A percentile compares a stretch with the other conserved stretches of the same genome.
Conservation (phyloP, 305 asterid species). For the Salvia sclarea region DNA sequence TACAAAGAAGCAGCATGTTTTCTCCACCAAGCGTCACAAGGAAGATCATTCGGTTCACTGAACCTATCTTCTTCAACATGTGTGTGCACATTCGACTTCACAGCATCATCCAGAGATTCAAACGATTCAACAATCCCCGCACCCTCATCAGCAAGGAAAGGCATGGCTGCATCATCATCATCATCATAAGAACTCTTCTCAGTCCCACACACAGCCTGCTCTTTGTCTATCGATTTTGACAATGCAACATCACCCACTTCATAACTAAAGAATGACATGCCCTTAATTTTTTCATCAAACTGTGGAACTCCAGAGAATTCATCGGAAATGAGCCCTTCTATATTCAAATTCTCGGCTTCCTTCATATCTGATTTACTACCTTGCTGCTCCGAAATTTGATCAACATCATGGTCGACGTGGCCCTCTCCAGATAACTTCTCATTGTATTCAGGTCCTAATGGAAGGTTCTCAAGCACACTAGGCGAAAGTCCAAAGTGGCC, state of each 20-base stretch:
- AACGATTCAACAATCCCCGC: constrained; percentile 28
- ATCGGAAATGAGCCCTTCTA: constrained; percentile 38
- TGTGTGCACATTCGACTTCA: constrained; percentile 33
- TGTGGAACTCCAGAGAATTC: constrained; percentile 39
- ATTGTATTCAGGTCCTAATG: constrained; percentile 30
- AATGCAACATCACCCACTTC: constrained; percentile 37
- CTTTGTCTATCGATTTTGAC: constrained; percentile 36
- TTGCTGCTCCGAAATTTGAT: constrained; percentile 31
- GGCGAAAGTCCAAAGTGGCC: constrained; percentile 54
- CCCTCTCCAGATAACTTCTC: constrained; percentile 33
- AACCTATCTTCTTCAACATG: constrained; percentile 40
- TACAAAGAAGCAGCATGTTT: constrained; percentile 50
- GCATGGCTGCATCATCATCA: constrained; percentile 25
- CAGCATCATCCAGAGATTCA: constrained; percentile 36
- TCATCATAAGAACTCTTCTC: constrained; percentile 32
- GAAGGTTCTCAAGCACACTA: constrained; percentile 37
- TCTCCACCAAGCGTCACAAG: constrained; percentile 69
- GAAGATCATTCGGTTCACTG: constrained; percentile 32
- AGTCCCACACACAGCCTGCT: constrained; percentile 37
- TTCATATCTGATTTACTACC: constrained; percentile 35
- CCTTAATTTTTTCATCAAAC: constrained; percentile 33
- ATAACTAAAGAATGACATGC: constrained; percentile 35
- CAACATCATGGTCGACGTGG: constrained; percentile 27
- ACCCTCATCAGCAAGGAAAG: constrained; percentile 35
- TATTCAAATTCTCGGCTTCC: constrained; percentile 36